Conservation (phyloP, 2,329 filamentous ascomycete species). For the Penicillium sp. region DNA sequence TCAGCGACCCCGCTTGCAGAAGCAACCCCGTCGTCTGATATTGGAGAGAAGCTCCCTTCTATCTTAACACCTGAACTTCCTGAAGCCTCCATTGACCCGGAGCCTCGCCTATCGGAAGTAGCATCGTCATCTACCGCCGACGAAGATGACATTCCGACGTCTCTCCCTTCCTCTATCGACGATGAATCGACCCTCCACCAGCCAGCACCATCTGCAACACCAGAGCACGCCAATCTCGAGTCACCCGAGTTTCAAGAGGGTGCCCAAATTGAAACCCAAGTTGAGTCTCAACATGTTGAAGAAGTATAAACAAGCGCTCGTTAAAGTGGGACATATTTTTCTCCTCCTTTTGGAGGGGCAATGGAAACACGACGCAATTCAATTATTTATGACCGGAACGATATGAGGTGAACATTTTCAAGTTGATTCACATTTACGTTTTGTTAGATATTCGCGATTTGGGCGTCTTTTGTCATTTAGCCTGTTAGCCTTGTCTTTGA, state of each 20-base stretch:
- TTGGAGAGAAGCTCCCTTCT: neutral
- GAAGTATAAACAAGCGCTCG: neutral
- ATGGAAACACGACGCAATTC: neutral
- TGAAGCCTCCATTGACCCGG: neutral
- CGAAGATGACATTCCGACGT: neutral
- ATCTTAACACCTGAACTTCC: neutral
- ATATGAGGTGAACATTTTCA: conserved; percentile 1
- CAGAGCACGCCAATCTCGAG: neutral
- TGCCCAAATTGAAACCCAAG: neutral
- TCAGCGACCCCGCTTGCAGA: neutral
- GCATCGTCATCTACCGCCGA: neutral
- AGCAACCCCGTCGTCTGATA: neutral
- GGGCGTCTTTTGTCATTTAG: neutral
- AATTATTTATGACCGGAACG: conserved; percentile 1
- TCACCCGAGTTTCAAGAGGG: neutral
- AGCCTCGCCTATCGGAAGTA: neutral
- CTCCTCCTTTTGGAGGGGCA: neutral
- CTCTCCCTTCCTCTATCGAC: neutral
- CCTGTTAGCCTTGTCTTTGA: neutral
- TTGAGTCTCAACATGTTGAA: neutral
- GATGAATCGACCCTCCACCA: neutral
- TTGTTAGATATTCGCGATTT: neutral
- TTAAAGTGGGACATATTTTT: neutral
- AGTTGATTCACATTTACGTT: neutral
- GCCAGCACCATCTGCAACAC: neutral